Evolutionary conservation across 345 rosid species (phyloP).

Genomic region (Odontarrhena argentea): DNA sequence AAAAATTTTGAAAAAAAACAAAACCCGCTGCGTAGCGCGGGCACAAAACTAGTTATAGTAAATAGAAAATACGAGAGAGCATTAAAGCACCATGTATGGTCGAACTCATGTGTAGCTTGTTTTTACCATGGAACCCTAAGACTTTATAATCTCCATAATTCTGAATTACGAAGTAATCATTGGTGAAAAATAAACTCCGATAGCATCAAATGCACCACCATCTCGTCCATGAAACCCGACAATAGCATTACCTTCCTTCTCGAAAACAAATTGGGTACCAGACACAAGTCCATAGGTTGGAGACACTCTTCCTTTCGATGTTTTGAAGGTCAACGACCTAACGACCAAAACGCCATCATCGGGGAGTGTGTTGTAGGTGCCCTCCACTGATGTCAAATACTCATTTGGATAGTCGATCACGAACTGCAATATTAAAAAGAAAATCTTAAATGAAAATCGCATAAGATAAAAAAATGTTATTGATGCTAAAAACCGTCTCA

Average conservation of each 20-base stretch:
- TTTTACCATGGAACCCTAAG: no score
- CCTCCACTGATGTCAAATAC: constrained; percentile 30
- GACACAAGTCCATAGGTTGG: not conserved
- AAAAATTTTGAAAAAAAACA: no score
- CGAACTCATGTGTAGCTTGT: no score
- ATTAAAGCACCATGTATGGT: no score
- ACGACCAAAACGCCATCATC: constrained; percentile 13
- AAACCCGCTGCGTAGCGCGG: no score
- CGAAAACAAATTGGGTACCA: not conserved
- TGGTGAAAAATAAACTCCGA: not conserved
- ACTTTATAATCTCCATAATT: no score
- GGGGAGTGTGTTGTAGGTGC: constrained; percentile 22
- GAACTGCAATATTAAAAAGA: constrained; percentile 7
- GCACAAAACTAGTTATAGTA: no score
- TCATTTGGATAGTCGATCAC: constrained; percentile 33
- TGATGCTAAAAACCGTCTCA: no score
- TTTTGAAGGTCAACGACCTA: constrained; percentile 17
- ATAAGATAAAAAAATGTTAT: not conserved
- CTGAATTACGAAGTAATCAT: no score
- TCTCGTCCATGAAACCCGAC: constrained; percentile 11
- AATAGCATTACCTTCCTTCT: not conserved
- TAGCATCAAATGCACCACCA: not conserved
- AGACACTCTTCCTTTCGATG: constrained; percentile 6
- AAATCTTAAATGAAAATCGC: no score
- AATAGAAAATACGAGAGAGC: no score